Base-by-base conservation (phyloP, 305 asterid genomes). In the Ajuga reptans region DNA sequence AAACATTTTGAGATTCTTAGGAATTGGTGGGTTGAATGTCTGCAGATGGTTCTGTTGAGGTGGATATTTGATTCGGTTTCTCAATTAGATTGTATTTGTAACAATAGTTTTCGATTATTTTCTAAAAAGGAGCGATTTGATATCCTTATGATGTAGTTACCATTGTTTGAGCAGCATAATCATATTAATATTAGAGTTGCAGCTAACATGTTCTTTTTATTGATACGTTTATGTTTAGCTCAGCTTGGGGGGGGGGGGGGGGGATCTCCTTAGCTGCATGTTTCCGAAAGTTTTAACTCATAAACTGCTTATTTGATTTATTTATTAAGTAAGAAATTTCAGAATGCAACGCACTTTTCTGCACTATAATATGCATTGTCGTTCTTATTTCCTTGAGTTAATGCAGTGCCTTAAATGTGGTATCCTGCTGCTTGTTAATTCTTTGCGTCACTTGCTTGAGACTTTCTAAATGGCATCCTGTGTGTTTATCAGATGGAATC, bases 401-500 rank as follows among this genome's bases (percentile, higher is more conserved):
- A 29, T 27, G 12, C 42, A 15, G 3, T 4, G 49, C 31, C 55
- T 36, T n/a, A 72, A 51, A 27, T 56, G 7, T 53, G 29, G 34
- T 65, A 36, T 62, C 61, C 27, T 27, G 39, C 17, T 33, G 18
- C 17, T 50, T 54, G 37, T 64, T 55, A 36, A 3, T 29, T 29
- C 17, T 12, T 15, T 46, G 1, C 9, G 5, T 1, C 18, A n/a
- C 18, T 5, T 4, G 3, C 7, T 46, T 58, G 56, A 45, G 58
- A 62, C 36, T 73, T 61, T 82, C 58, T 78, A 29, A 57, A 33
- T 53, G 68, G 46, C 49, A 51, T 75, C 33, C 47, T 59, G 0
- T 67, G 41, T 78, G 69, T 78, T 72, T 69, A 31, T 58, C 77
- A 87, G 88, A 89, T 91, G 98, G 94, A 86, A 77, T 73, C 84